Percentiles rank a stretch among this genome's conserved stretches.
Conservation (phyloP, 2,329 filamentous ascomycete species). For the Sarocladiaceae sp. region DNA sequence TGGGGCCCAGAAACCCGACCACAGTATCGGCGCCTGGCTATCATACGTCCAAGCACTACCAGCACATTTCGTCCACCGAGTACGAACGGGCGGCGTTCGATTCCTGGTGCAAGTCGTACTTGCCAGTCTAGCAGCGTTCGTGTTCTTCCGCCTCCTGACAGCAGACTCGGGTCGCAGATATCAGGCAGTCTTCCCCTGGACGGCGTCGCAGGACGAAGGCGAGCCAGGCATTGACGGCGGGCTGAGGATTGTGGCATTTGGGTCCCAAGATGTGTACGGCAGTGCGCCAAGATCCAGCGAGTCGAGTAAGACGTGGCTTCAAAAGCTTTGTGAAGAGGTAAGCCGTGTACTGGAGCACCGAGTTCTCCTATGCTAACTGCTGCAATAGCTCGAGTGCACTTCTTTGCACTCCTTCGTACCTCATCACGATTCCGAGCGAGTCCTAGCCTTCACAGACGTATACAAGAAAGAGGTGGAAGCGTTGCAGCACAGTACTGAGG, state of each 20-base stretch:
- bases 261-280: constrained; percentile 39
- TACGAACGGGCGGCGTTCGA: constrained; percentile 30
- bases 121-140: constrained; percentile 20
- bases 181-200: constrained; percentile 10
- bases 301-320: constrained; percentile 35
- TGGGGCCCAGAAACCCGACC: neutral
- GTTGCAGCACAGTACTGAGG: constrained; percentile 25
- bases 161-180: constrained; percentile 18
- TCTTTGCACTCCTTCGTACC: constrained; percentile 41
- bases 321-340: constrained; percentile 42
- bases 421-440: constrained; percentile 33
- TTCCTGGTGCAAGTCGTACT: constrained; percentile 21
- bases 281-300: constrained; percentile 25
- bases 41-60: neutral
- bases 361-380: neutral
- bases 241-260: constrained; percentile 46
- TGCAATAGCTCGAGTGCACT: constrained; percentile 37
- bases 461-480: constrained; percentile 39
- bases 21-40: neutral
- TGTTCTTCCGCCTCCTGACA: constrained; percentile 21
- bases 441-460: constrained; percentile 45
- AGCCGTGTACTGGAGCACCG: constrained; percentile 10
- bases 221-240: constrained; percentile 13
- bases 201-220: constrained; percentile 17
- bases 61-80: constrained; percentile 28